Evolutionary conservation across 2,329 filamentous ascomycete genomes (phyloP), one percentile per base, ranked within the genome.

Genomic region (Colletotrichum noveboracense): DNA sequence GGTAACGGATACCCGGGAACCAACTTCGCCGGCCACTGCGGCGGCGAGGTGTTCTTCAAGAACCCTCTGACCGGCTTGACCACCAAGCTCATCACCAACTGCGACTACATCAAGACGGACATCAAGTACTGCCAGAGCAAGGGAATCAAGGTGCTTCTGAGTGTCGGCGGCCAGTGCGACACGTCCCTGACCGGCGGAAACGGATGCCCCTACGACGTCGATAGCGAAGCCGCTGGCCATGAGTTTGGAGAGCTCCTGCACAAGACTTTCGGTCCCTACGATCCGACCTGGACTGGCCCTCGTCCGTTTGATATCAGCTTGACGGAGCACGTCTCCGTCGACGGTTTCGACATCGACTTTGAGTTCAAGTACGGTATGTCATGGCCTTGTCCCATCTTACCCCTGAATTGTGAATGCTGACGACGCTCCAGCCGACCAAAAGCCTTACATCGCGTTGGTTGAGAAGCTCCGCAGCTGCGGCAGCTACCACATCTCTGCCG

Each of bases 271-370:
- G 86, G 86, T 32, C 85, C 85, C 7, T 82, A 82, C 58, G 58
- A 83, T n/a, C 9, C 78, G 3, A 48, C 28, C 18, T 86, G 80
- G 78, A 74, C 72, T 4, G 81, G 84, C 3, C 83, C 86, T 55
- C 84, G 86, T 62, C 86, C 86, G 6, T 86, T 88, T 58, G 86
- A 86, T 66, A 61, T 72, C 65, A 79, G 75, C 58, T 65, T 70
- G 7, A 79, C 77, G 14, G 75, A 80, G 21, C 80, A 80, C 75
- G 79, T 77, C 55, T 70, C 79, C 12, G 79, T 87, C 62, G 85
- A 88, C 71, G 86, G 86, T 52, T 88, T 86, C 71, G 85, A 87
- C 74, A 84, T 88, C 77, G 86, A 87, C 68, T 81, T 88, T 13
- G 85, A 87, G 79, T 75, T 78, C 21, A 66, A 77, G 5, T 78